Conservation (phyloP, 1,284 basidiomycete species). For the Paramarasmius palmivorus region DNA sequence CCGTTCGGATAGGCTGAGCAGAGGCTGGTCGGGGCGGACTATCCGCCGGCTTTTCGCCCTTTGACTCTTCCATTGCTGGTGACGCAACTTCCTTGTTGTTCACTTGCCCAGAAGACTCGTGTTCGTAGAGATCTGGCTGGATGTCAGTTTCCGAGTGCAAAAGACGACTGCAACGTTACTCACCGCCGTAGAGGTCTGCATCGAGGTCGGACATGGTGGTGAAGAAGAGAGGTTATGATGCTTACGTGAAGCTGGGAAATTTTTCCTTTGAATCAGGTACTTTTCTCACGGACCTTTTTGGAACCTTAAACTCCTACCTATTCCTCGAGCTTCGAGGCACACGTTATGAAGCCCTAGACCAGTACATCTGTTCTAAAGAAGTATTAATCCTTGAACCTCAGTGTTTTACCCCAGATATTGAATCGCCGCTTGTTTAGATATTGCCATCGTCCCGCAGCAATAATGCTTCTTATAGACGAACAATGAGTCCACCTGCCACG, state of each 20-base stretch:
- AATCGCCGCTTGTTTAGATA: too few relatives aligned
- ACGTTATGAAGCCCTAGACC: too few relatives aligned
- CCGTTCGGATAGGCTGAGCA: constrained; percentile 17
- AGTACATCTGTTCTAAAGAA: too few relatives aligned
- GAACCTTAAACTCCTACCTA: too few relatives aligned
- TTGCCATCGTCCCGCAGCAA: too few relatives aligned
- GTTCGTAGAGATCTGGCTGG: constrained; percentile 69
- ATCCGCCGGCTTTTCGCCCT: constrained; percentile 24
- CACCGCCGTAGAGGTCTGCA: constrained; percentile 83
- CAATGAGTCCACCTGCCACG: too few relatives aligned
- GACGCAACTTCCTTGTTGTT: constrained; percentile 28
- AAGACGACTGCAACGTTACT: constrained; percentile 20
- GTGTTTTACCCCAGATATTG: too few relatives aligned
- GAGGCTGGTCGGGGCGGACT: constrained; percentile 27
- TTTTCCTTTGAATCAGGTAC: too few relatives aligned
- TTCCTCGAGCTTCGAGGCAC: too few relatives aligned
- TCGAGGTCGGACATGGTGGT: constrained; percentile 71
- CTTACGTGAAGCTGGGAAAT: background rate
- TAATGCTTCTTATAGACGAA: too few relatives aligned
- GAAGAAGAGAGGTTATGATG: background rate
- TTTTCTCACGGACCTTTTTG: too few relatives aligned
- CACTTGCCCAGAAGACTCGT: constrained; percentile 52
- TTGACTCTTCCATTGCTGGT: constrained; percentile 7
- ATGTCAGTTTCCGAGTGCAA: background rate
- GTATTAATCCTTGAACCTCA: too few relatives aligned